Evolutionary conservation across 106 monocot species (phyloP).

Genomic region (Dioscorea zingiberensis): DNA sequence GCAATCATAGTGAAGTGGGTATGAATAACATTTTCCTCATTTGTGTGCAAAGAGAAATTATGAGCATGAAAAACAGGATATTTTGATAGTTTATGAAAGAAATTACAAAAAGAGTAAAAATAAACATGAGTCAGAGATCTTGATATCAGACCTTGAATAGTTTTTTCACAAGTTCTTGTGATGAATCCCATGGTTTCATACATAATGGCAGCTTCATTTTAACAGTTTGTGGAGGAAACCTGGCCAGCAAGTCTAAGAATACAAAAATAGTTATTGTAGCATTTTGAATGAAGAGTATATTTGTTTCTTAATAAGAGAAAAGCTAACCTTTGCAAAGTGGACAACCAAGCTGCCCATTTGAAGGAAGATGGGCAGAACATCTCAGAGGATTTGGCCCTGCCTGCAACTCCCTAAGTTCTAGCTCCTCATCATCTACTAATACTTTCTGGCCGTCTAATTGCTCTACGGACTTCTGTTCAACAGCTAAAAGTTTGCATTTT

Average conservation of each 20-base stretch:
- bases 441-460: constrained; percentile 13
- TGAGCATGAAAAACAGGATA: too few species aligned
- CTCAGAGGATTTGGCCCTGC: constrained; percentile 53
- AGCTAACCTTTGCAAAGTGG: constrained; percentile 92
- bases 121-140: neutral
- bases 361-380: constrained; percentile 77
- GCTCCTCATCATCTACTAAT: constrained; percentile 91
- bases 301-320: neutral
- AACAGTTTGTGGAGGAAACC: constrained; percentile 78
- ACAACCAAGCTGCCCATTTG: constrained; percentile 62
- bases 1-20: too few species aligned
- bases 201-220: constrained; percentile 80
- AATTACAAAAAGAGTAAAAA: too few species aligned
- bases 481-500: constrained; percentile 61
- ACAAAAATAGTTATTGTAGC: neutral
- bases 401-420: constrained; percentile 75
- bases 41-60: too few species aligned
- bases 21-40: too few species aligned
- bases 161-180: constrained; percentile 70
- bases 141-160: constrained; percentile 62
- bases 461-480: constrained; percentile 16
- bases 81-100: too few species aligned
- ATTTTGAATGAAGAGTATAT: neutral
- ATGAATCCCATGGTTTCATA: constrained; percentile 74
- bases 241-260: constrained; percentile 67